Percentiles rank a stretch among this genome's conserved stretches.
Conservation (phyloP, 805 yeast genomes). For the Metschnikowia proteae region DNA sequence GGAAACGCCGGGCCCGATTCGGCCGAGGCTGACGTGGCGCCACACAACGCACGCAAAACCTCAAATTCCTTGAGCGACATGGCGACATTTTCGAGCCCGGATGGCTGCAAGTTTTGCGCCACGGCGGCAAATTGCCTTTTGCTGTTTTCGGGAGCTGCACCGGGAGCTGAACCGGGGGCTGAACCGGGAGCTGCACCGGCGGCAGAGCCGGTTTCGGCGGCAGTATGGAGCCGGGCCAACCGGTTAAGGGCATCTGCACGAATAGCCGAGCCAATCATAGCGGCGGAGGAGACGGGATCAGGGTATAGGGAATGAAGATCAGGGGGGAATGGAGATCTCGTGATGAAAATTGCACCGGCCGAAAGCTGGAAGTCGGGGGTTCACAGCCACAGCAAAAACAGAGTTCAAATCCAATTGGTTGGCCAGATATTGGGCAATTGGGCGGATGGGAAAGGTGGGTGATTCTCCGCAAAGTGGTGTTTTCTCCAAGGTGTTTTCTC, state of each 20-base stretch:
- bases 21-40: slow-evolving; percentile 7
- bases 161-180: slow-evolving; percentile 12
- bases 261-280: slow-evolving; percentile 16
- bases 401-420: too few species aligned
- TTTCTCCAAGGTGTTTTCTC: too few species aligned
- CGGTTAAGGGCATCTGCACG: slow-evolving; percentile 36
- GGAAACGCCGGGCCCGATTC: background rate
- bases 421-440: too few species aligned
- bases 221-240: slow-evolving; percentile 32
- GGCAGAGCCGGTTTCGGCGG: background rate
- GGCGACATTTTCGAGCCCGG: slow-evolving; percentile 25
- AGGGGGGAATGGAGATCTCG: too few species aligned
- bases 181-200: slow-evolving; percentile 19
- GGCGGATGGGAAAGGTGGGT: too few species aligned
- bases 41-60: slow-evolving; percentile 52
- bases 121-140: background rate
- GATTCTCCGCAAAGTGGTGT: too few species aligned
- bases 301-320: too few species aligned
- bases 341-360: too few species aligned
- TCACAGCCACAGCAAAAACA: too few species aligned
- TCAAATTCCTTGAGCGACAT: slow-evolving; percentile 53
- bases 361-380: too few species aligned
- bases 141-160: background rate
- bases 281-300: too few species aligned
- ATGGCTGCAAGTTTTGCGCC: background rate